Percentiles rank a stretch among this genome's conserved stretches.
Evolutionary conservation across 257 asterid species (phyloP).

Genomic region (Paraleonurus japonicus): DNA sequence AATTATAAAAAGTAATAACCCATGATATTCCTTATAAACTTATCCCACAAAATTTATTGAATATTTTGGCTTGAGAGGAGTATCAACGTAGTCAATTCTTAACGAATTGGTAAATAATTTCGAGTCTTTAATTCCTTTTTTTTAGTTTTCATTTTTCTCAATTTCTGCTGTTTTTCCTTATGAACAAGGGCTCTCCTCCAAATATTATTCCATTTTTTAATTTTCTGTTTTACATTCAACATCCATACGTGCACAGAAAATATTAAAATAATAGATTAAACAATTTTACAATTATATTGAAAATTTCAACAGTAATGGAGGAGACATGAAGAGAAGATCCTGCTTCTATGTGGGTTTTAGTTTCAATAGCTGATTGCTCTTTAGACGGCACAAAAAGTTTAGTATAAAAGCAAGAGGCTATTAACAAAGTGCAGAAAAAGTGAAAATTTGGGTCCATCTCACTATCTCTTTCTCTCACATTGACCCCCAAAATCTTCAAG

Average conservation of each 20-base stretch:
- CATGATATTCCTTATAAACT: too few relatives aligned
- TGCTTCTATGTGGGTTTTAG: slow-evolving; percentile 37
- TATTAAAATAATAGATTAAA: not conserved
- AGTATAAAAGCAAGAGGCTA: slow-evolving; percentile 20
- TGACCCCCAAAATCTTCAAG: slow-evolving; percentile 38
- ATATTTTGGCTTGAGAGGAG: too few relatives aligned
- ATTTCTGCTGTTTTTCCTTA: too few relatives aligned
- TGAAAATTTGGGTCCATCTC: slow-evolving; percentile 35
- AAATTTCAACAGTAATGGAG: not conserved
- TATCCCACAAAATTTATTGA: too few relatives aligned
- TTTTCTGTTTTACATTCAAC: not conserved
- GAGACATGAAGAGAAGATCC: slow-evolving; percentile 38
- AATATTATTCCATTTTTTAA: too few relatives aligned
- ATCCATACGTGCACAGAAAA: not conserved
- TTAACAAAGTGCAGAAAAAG: slow-evolving; percentile 28
- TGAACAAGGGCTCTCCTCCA: too few relatives aligned
- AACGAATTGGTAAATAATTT: too few relatives aligned
- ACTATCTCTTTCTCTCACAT: slow-evolving; percentile 27
- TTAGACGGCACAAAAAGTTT: slow-evolving; percentile 38
- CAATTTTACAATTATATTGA: not conserved
- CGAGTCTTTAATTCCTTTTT: too few relatives aligned
- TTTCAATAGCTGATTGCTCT: slow-evolving; percentile 30
- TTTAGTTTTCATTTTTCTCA: too few relatives aligned
- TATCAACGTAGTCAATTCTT: too few relatives aligned
- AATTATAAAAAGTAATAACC: too few relatives aligned